These are phyloP conservation scores for Wickerhamiella cacticola DNA, from an alignment of 805 yeast species.

Conservation along the genomic window DNA sequence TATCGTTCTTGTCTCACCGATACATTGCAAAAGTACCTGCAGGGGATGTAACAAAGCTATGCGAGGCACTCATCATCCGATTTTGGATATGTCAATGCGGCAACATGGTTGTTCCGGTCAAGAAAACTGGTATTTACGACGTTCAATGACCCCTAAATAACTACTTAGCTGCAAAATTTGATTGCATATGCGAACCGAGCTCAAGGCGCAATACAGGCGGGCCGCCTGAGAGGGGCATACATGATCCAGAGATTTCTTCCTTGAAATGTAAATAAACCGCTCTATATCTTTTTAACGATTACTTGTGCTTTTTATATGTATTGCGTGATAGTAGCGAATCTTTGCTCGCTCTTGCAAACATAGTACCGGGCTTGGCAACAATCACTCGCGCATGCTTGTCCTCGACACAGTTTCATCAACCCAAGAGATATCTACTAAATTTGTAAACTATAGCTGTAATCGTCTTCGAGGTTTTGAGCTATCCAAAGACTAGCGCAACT, in stretches of 20 bases:
- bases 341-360: too few relatives aligned
- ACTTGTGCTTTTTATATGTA: too few relatives aligned
- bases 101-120: neutral
- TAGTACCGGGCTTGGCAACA: too few relatives aligned
- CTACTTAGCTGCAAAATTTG: neutral
- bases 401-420: too few relatives aligned
- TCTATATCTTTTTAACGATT: too few relatives aligned
- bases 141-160: neutral
- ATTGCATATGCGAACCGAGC: neutral
- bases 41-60: neutral
- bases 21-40: neutral
- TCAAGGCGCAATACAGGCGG: neutral
- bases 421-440: too few relatives aligned
- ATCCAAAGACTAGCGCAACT: constrained; percentile 88
- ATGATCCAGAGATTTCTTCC: too few relatives aligned
- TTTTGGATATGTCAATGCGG: neutral
- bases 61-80: neutral
- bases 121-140: neutral
- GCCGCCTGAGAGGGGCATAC: too few relatives aligned
- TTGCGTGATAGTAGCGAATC: too few relatives aligned
- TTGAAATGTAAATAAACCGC: too few relatives aligned
- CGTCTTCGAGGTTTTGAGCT: constrained; percentile 92
- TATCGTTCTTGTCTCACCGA: neutral
- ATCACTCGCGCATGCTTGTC: too few relatives aligned
- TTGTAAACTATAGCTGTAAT: constrained; percentile 83